Base-by-base conservation (phyloP, 495 filamentous ascomycete genomes). In the Rhypophila decipiens region DNA sequence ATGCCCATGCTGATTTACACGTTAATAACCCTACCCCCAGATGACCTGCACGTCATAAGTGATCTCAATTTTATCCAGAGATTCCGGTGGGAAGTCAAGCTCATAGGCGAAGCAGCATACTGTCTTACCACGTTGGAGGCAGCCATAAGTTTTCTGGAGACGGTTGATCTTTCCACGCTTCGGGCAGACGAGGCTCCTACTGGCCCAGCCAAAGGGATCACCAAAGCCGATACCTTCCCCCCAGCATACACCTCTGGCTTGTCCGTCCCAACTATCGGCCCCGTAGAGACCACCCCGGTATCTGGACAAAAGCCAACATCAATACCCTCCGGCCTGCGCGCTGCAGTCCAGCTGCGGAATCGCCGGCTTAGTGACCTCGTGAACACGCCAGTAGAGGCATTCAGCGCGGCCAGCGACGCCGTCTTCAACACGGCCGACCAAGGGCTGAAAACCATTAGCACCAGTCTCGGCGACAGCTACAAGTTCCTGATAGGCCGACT, bases 101-200 rank as follows among this genome's bases (percentile, higher is more conserved):
- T 97, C 13, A 86, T 93, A 40, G 93, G 93, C 21, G 94, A 97
- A 64, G 85, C 87, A 10, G 90, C 93, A 15, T 99, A 97, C 62
- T 97, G 93, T 55, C 75, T 99, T 33, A 96, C 93, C 11, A 97
- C 93, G 57, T 82, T 97, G 10, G 93, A 99, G 68, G 93, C 93
- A 5, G 84, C 91, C 39, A 89, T 97, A 37, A 87, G 84, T 44
- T 99, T 99, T 59, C 72, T 99, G n/a, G 91, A 97, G 57, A 96
- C 93, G 20, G 91, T 99, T 22, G 93, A 99, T 61, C 78, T 99
- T 8, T 87, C 90, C 12, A 95, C 84, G 39, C 75, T 99, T 10
- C 82, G 90, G 45, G 85, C 85, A n/a, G 88, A 95, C 47, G 89
- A 91, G 57, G 59, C 73, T 12, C 70, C 69, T 18, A 71, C 72